Conservation (phyloP, 2,329 filamentous ascomycete genomes). For the Aspergillus ibericus region DNA sequence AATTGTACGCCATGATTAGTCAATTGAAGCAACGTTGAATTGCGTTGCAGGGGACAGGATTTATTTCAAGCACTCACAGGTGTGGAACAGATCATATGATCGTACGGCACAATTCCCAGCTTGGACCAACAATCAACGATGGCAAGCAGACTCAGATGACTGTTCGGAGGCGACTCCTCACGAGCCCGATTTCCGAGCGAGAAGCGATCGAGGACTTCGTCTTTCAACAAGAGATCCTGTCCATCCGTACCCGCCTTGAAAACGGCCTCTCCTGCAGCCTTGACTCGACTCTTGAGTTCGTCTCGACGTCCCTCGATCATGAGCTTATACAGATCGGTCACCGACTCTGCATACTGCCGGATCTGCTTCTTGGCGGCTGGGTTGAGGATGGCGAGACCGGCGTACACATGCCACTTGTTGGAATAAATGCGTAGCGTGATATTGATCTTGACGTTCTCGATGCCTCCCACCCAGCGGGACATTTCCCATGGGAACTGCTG, state of each 20-base stretch:
- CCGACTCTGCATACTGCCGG: conserved; percentile 85
- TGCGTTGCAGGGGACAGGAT: not conserved
- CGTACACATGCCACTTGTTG: conserved; percentile 99
- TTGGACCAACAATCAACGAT: conserved; percentile 99
- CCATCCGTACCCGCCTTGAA: conserved; percentile 56
- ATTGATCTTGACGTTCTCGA: conserved; percentile 99
- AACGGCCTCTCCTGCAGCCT: conserved; percentile 74
- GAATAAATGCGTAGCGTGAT: conserved; percentile 95
- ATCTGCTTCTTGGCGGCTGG: conserved; percentile 91
- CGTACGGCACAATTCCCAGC: conserved; percentile 89
- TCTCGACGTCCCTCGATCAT: conserved; percentile 84
- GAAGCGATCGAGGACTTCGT: conserved; percentile 84
- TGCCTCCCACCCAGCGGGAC: conserved; percentile 90
- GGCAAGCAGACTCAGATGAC: conserved; percentile 86
- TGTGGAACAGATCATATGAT: conserved; percentile 99
- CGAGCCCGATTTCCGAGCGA: conserved; percentile 71
- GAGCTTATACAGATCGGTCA: conserved; percentile 92
- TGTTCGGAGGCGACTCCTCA: conserved; percentile 72
- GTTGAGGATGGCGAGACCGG: conserved; percentile 93
- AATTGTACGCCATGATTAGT: not conserved
- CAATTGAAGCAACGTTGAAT: not conserved
- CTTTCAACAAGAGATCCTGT: conserved; percentile 68
- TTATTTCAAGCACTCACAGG: conserved; percentile 55
- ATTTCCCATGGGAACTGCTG: conserved; percentile 96
- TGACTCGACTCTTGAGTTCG: conserved; percentile 73